Evolutionary conservation across 1,139 yeast genomes (phyloP), one percentile per base, ranked within the genome.

Genomic region (Yamadazyma mexicana): DNA sequence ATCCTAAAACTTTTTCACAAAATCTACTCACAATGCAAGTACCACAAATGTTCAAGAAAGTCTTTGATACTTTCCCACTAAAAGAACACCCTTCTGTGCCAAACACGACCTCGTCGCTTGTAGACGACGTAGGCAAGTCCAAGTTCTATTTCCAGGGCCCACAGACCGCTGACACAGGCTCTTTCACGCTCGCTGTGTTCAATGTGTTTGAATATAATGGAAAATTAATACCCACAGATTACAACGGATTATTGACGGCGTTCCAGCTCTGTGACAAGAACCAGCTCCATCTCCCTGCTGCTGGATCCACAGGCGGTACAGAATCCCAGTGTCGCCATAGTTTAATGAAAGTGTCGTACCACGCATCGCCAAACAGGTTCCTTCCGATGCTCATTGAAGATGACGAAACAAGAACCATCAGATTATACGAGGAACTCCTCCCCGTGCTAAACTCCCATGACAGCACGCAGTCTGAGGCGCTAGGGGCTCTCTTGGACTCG

Each of bases 31-130:
- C n/a, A n/a, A 20, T 42, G 37, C 38, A 54, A 32, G 64, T 78
- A 2, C 85, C 85, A 0, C 53, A 42, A 10, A 60, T 69, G 1
- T 51, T 79, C 4, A 65, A 67, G 44, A 48, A 51, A 30, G 49
- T 78, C 4, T 79, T 79, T 46, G 79, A 77, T 38, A 49, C 62
- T 4, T 78, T 79, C 45, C 85, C 85, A 0, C 42, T 77, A 25
- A 46, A 44, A 17, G 58, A 64, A 9, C 59, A 67, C 37, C 68
- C 75, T 0, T 54, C 72, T 1, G 58, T 56, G 0, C 40, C 53
- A 1, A 48, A 45, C 26, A 40, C 51, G 7, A 51, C 64, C n/a
- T 38, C 55, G 5, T 16, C 31, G 9, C 31, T 28, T 12, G 3
- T 28, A 4, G 16, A 31, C 5, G 25, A 22, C 16, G 42, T 52